Conservation (phyloP, 768 basidiomycete species). For the Wakefieldia striispora region DNA sequence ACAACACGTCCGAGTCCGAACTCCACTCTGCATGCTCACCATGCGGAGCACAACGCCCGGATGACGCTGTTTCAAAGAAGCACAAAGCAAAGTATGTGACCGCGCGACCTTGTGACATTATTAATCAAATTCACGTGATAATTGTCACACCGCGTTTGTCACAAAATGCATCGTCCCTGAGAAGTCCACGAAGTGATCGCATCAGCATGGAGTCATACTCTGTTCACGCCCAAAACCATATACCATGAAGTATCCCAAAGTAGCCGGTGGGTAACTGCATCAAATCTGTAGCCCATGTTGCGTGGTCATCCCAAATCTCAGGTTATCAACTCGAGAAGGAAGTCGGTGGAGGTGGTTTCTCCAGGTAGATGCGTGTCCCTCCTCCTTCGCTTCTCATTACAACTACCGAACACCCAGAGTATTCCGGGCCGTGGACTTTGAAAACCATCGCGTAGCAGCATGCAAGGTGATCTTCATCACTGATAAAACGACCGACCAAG, state of each 20-base stretch:
- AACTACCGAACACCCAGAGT: conserved; percentile 49
- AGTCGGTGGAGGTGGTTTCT: conserved; percentile 88
- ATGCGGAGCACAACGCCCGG: too few relatives aligned
- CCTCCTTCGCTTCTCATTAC: background rate
- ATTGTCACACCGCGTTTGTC: conserved; percentile 28
- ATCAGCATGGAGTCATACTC: conserved; percentile 7
- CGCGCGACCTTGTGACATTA: background rate
- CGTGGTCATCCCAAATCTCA: conserved; percentile 19
- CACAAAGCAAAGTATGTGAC: too few relatives aligned
- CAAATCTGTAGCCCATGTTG: background rate
- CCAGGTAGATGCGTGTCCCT: conserved; percentile 48
- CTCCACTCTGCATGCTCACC: too few relatives aligned
- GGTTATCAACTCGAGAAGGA: conserved; percentile 71
- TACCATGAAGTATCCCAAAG: conserved; percentile 34
- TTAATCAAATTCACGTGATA: conserved; percentile 16
- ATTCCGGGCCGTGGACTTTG: conserved; percentile 73
- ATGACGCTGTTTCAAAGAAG: too few relatives aligned
- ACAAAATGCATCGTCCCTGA: conserved; percentile 11
- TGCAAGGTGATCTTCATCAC: conserved; percentile 81
- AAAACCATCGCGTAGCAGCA: conserved; percentile 69
- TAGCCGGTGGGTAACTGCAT: conserved; percentile 21
- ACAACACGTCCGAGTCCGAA: too few relatives aligned
- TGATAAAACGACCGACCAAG: conserved; percentile 56
- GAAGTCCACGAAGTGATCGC: background rate
- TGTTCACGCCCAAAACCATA: background rate